Conservation (phyloP, 148 eudicot genomes). For the Pharnaceum exiguum region DNA sequence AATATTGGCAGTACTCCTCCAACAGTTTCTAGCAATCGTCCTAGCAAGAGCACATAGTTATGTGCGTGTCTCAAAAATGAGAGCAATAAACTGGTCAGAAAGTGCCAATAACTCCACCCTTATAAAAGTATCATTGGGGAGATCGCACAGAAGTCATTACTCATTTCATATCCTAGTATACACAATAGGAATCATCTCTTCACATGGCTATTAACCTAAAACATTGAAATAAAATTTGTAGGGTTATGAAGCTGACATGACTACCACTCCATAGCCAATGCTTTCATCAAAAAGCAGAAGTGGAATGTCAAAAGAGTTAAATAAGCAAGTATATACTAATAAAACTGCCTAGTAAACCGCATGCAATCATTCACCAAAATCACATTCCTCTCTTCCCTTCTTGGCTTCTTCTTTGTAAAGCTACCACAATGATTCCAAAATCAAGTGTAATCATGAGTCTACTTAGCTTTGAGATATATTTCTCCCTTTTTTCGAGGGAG, state of each 20-base stretch:
- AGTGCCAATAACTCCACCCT: no score
- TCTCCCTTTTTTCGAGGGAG: neutral
- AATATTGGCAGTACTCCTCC: no score
- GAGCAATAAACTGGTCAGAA: no score
- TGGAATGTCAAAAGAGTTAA: constrained; percentile 8
- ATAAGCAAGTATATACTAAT: no score
- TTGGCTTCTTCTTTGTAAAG: constrained; percentile 2
- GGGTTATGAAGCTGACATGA: neutral
- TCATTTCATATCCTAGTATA: no score
- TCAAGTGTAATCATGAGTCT: constrained; percentile 11
- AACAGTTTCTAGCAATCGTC: no score
- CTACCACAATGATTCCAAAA: constrained; percentile 17
- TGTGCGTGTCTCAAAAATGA: no score
- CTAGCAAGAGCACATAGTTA: no score
- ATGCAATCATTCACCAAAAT: constrained; percentile 15
- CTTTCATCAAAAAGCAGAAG: constrained; percentile 14
- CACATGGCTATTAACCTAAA: constrained; percentile 12
- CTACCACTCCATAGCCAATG: constrained; percentile 13
- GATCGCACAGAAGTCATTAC: no score
- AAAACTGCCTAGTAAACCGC: constrained; percentile 18
- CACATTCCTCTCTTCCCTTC: constrained; percentile 13
- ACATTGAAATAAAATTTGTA: neutral
- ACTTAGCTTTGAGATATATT: neutral
- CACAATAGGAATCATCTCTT: neutral
- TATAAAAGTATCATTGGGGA: no score